These are phyloP conservation scores for Sordariomycetes sp. DNA, from an alignment of 2,329 filamentous ascomycete genomes.

Conservation along the genomic window DNA sequence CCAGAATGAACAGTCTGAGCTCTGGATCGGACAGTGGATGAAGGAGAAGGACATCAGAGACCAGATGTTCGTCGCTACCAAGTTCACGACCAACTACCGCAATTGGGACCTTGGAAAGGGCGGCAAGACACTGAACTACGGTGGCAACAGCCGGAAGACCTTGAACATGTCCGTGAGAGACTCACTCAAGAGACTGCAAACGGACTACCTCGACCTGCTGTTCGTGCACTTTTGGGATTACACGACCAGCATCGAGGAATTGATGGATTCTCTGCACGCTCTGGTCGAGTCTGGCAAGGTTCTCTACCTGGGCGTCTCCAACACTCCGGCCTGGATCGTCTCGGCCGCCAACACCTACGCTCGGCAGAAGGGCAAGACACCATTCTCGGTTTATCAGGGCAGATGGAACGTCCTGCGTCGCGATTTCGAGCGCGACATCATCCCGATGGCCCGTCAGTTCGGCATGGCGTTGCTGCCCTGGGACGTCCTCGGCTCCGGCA, in stretches of 20 bases:
- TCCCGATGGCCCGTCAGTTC: conserved; percentile 14
- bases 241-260: conserved; percentile 12
- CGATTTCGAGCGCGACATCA: conserved; percentile 16
- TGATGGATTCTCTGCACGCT: conserved; percentile 16
- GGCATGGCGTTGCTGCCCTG: conserved; percentile 38
- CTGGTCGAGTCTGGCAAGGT: conserved; percentile 16
- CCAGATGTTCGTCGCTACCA: conserved; percentile 36
- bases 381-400: conserved; percentile 17
- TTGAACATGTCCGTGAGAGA: conserved; percentile 27
- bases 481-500: conserved; percentile 36
- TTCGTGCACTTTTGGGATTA: conserved; percentile 19
- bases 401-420: conserved; percentile 12
- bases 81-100: conserved; percentile 32
- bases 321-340: conserved; percentile 18
- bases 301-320: conserved; percentile 16
- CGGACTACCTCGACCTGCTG: conserved; percentile 20
- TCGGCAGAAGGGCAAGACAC: conserved; percentile 11
- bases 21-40: conserved; percentile 43
- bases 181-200: conserved; percentile 28
- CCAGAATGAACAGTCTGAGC: conserved; percentile 38
- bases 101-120: conserved; percentile 18
- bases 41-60: conserved; percentile 29
- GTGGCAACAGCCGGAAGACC: conserved; percentile 26
- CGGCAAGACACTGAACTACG: conserved; percentile 21
- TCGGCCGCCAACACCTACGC: conserved; percentile 16